A percentile compares a stretch with the other conserved stretches of the same genome.
Conservation (phyloP, 2,329 filamentous ascomycete genomes). For the Neonectria magnoliae region DNA sequence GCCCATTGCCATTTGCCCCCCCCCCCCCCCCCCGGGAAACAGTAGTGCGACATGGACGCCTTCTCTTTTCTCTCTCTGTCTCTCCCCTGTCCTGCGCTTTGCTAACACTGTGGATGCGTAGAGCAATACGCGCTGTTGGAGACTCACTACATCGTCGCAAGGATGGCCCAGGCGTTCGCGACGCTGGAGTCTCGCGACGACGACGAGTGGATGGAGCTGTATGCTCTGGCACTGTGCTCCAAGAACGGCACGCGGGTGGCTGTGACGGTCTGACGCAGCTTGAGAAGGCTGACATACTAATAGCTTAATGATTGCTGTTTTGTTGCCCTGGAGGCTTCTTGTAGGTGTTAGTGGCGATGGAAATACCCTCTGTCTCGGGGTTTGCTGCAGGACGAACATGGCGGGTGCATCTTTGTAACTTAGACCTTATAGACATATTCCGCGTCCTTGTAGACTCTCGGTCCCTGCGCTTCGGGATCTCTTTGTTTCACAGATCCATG, state of each 20-base stretch:
- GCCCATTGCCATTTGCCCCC: too few relatives aligned
- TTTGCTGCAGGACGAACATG: not conserved
- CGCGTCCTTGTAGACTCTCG: not conserved
- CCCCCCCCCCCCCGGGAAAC: too few relatives aligned
- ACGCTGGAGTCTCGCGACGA: constrained; percentile 42
- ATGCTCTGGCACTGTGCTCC: constrained; percentile 48
- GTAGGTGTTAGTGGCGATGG: not conserved
- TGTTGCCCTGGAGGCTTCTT: not conserved
- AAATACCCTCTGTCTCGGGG: not conserved
- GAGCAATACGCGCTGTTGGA: constrained; percentile 51
- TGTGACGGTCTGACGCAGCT: constrained; percentile 26
- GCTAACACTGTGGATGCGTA: constrained; percentile 29
- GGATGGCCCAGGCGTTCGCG: constrained; percentile 48
- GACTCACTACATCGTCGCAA: constrained; percentile 47
- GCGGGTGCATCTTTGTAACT: not conserved
- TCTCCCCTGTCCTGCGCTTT: not conserved
- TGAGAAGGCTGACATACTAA: not conserved
- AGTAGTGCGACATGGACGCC: not conserved
- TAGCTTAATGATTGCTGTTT: not conserved
- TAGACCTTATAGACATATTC: not conserved
- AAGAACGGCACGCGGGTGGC: constrained; percentile 44
- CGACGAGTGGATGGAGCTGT: constrained; percentile 47
- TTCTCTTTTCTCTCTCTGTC: too few relatives aligned
- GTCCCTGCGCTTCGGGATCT: not conserved
- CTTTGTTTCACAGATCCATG: constrained; percentile 12